A percentile compares a stretch with the other conserved stretches of the same genome.
phyloP scores from a whole-genome alignment of 305 asterid genomes.

The Fraxinus sp. region DNA sequence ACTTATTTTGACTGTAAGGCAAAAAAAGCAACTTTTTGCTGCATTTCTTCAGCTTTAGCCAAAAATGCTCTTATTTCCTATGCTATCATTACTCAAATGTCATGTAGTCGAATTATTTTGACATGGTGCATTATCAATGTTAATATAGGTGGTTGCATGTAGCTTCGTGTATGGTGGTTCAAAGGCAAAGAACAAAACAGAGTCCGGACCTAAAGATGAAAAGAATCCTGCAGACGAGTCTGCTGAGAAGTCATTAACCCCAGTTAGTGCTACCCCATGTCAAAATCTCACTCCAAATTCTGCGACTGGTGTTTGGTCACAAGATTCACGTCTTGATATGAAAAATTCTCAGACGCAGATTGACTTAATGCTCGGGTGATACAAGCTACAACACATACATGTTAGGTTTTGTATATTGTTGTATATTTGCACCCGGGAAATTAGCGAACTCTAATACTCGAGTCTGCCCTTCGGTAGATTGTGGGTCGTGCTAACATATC shows the following conservation, averaged over 20 bases:
- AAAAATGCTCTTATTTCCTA: not conserved
- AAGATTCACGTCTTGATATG: constrained; percentile 39
- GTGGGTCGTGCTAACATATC: constrained; percentile 24
- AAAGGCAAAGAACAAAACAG: constrained; percentile 54
- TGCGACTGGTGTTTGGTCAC: constrained; percentile 57
- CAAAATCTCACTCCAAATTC: constrained; percentile 46
- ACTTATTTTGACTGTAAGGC: not conserved
- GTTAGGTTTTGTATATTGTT: constrained; percentile 26
- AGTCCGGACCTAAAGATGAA: constrained; percentile 41
- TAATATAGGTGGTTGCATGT: constrained; percentile 44
- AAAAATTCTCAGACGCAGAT: constrained; percentile 65
- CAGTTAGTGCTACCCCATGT: constrained; percentile 33
- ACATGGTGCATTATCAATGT: not conserved
- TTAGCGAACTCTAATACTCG: not conserved
- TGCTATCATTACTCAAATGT: not conserved
- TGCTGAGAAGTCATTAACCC: constrained; percentile 42
- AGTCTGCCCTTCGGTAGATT: not conserved
- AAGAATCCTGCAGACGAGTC: constrained; percentile 32
- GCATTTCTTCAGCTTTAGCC: not conserved
- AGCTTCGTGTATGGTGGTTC: constrained; percentile 39
- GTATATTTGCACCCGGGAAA: not conserved
- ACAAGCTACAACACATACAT: constrained; percentile 38
- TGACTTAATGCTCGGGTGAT: constrained; percentile 85
- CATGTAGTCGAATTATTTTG: not conserved
- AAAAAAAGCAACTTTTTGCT: not conserved